Conservation (phyloP, 1,284 basidiomycete genomes). For the Moniliophthora roreri region DNA sequence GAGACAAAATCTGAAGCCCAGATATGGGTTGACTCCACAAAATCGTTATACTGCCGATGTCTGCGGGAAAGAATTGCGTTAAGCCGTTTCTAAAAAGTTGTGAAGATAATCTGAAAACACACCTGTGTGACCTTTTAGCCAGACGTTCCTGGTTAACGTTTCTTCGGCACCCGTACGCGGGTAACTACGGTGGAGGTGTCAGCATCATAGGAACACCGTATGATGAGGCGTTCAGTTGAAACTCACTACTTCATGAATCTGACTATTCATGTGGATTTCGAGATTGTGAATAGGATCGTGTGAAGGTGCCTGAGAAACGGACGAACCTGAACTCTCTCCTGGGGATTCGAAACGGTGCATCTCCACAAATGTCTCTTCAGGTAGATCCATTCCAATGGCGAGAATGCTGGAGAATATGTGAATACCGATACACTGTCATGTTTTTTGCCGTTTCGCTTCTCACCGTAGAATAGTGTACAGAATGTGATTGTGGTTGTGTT, state of each 20-base stretch:
- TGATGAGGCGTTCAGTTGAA: background rate
- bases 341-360: constrained; percentile 45
- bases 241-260: constrained; percentile 48
- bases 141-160: constrained; percentile 39
- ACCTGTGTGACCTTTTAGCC: constrained; percentile 43
- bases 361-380: constrained; percentile 51
- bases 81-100: background rate
- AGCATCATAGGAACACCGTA: background rate
- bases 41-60: constrained; percentile 50
- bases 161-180: constrained; percentile 45
- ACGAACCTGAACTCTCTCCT: constrained; percentile 45
- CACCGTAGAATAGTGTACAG: constrained; percentile 50
- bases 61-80: constrained; percentile 19
- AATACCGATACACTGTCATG: background rate
- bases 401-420: background rate
- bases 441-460: constrained; percentile 2
- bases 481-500: constrained; percentile 50
- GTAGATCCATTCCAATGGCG: constrained; percentile 51
- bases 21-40: constrained; percentile 62
- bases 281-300: too few species aligned
- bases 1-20: constrained; percentile 55
- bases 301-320: background rate
- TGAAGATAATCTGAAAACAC: background rate
- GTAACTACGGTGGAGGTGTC: constrained; percentile 26
- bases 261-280: constrained; percentile 29